Evolutionary conservation across 1,284 basidiomycete species (phyloP), one percentile per base, ranked within the genome.

Genomic region (Bondarzewia mesenterica): DNA sequence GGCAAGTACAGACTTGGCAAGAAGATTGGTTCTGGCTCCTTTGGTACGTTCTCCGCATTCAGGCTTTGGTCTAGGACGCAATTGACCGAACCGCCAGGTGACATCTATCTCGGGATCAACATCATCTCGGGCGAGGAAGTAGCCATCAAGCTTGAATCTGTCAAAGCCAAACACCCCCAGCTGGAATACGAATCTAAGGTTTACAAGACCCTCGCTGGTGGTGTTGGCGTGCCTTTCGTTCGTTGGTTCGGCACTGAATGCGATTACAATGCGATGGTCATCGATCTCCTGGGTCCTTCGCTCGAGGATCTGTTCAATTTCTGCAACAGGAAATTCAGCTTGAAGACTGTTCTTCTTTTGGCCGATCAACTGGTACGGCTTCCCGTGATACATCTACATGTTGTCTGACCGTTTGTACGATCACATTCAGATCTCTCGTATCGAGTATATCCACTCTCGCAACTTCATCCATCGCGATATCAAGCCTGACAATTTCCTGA

Each of bases 41-140:
- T 98, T 63, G 93, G 95, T 94, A 60, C 61, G 88, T 73, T 48
- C 47, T 42, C 23, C 15, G 45, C 39, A 32, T 43, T 55, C 49
- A 15, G 44, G 47, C 52, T 46, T 21, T 16, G 29, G 29, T 21
- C 40, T 39, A 32, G 39, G 39, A 16, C 32, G 48, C 36, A 39
- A 47, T 27, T n/a, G 44, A n/a, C 46, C 29, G 25, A 5, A 25
- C n/a, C 25, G 14, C 21, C 40, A 94, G 93, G 93, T 71, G 95
- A 99, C 65, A 99, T 99, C 68, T 99, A 98, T 70, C 89, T 99
- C 53, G 96, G 96, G 54, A 94, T 97, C 70, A 98, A 99, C 79
- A 98, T 99, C 73, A 98, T 99, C 66, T 97, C 94, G n/a, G 95
- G 95, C 45, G 94, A 99, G 67, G 95, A 98, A 68, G 96, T 99